Evolutionary conservation across 2,329 filamentous ascomycete species (phyloP).

Genomic region (Colletotrichum lentis): DNA sequence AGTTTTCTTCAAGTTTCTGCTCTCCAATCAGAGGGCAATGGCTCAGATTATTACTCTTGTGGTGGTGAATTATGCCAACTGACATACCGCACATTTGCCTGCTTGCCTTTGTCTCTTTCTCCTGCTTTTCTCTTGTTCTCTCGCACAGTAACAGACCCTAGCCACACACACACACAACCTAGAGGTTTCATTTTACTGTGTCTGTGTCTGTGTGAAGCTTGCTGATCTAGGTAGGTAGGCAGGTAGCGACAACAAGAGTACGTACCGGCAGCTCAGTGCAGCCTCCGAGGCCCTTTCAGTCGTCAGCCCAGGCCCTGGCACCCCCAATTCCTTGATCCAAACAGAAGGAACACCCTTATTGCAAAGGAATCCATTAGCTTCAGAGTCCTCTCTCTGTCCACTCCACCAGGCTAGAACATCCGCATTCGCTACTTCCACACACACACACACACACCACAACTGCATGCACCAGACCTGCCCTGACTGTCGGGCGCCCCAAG

Average conservation of each 20-base stretch:
- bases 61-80: neutral
- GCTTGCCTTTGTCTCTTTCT: neutral
- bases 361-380: neutral
- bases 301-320: neutral
- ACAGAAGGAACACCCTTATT: neutral
- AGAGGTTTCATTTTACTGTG: neutral
- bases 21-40: neutral
- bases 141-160: neutral
- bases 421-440: neutral
- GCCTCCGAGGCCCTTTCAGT: neutral
- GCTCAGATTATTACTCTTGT: neutral
- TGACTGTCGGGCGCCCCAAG: slow-evolving; percentile 1
- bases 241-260: neutral
- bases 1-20: neutral
- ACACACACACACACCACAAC: neutral
- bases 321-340: neutral
- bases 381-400: no score
- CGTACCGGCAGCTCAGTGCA: neutral
- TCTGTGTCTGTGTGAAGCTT: neutral
- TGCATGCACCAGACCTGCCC: neutral
- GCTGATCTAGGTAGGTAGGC: neutral
- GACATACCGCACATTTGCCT: neutral
- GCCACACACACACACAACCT: neutral
- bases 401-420: neutral
- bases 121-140: no score